Evolutionary conservation across 805 yeast species (phyloP).

Genomic region (Zygosaccharomyces kombuchaensis): DNA sequence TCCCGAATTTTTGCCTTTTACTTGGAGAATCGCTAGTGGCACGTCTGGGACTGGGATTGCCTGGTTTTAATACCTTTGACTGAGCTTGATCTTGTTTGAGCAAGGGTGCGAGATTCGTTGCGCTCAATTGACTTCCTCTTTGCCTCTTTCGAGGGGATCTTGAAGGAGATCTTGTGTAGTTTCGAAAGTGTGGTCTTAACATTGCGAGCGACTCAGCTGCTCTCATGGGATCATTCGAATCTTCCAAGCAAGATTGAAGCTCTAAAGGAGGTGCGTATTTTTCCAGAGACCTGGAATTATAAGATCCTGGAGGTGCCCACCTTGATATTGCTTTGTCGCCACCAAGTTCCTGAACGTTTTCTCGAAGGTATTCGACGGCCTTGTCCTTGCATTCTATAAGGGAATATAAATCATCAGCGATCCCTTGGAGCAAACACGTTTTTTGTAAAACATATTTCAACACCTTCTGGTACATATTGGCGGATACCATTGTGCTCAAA

Average conservation of each 20-base stretch:
- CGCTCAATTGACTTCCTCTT: background rate
- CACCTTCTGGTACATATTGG: slow-evolving; percentile 5
- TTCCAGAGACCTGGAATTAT: slow-evolving; percentile 22
- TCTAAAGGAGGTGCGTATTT: slow-evolving; percentile 15
- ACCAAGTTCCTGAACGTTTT: slow-evolving; percentile 26
- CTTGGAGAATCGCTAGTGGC: slow-evolving; percentile 11
- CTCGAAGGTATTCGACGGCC: slow-evolving; percentile 30
- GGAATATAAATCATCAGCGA: slow-evolving; percentile 11
- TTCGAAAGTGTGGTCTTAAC: slow-evolving; percentile 4
- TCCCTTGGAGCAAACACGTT: slow-evolving; percentile 1
- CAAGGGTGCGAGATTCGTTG: slow-evolving; percentile 8
- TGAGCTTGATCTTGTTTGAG: background rate
- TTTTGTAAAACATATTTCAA: slow-evolving; percentile 6
- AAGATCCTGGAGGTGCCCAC: slow-evolving; percentile 36
- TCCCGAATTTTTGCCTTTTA: slow-evolving; percentile 15
- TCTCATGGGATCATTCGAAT: slow-evolving; percentile 4
- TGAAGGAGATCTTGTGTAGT: slow-evolving; percentile 4
- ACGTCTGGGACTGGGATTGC: slow-evolving; percentile 6
- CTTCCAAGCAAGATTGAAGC: slow-evolving; percentile 4
- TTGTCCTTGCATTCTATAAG: slow-evolving; percentile 31
- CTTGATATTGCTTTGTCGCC: slow-evolving; percentile 21
- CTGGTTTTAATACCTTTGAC: background rate
- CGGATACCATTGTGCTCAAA: background rate
- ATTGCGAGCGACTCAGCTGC: slow-evolving; percentile 6
- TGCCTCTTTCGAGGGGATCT: slow-evolving; percentile 8